Percentiles rank a stretch among this genome's conserved stretches.
phyloP scores from a whole-genome alignment of 1,139 yeast genomes.

The Sugiyamaella grinbergsii region DNA sequence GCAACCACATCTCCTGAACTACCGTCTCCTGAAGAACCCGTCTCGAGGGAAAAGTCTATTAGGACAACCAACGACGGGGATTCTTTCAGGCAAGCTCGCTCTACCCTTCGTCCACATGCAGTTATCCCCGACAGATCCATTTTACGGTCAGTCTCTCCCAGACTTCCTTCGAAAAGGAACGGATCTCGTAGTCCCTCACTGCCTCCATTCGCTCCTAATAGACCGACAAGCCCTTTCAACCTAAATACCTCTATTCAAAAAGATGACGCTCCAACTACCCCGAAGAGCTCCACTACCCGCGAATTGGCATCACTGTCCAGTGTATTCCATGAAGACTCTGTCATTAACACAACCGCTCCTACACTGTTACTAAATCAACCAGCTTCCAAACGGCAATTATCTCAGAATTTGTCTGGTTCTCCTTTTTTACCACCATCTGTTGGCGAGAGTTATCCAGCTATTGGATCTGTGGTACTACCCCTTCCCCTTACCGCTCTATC shows the following conservation, averaged over 20 bases:
- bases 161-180: constrained; percentile 11
- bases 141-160: constrained; percentile 30
- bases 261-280: constrained; percentile 5
- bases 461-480: constrained; percentile 9
- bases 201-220: constrained; percentile 7
- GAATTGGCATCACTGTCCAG: neutral
- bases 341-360: constrained; percentile 4
- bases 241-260: no score
- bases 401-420: constrained; percentile 3
- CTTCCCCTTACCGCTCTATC: neutral
- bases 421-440: neutral
- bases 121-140: constrained; percentile 30
- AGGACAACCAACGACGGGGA: no score
- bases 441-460: constrained; percentile 8
- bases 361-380: constrained; percentile 9
- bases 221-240: constrained; percentile 6
- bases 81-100: constrained; percentile 6
- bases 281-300: neutral
- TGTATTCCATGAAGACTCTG: neutral
- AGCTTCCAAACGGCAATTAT: neutral
- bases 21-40: constrained; percentile 2
- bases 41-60: neutral
- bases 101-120: constrained; percentile 13
- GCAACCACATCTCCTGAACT: constrained; percentile 12
- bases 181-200: neutral